Percentiles rank a stretch among this genome's conserved stretches.
Conservation (phyloP, 345 rosid genomes). For the Corchorus capsularis region DNA sequence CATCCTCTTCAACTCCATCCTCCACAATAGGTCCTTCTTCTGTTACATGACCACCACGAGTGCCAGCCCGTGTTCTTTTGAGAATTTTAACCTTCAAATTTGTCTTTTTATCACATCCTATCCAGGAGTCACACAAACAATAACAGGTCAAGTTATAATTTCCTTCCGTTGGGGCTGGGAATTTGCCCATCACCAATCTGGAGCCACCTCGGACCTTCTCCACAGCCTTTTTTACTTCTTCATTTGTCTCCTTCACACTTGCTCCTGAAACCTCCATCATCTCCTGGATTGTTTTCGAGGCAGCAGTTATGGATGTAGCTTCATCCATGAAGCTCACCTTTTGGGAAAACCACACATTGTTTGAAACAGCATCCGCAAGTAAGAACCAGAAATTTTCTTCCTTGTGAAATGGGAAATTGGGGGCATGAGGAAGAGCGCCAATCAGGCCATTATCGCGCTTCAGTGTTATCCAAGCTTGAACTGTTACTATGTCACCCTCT, state of each 20-base stretch:
- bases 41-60: slow-evolving; percentile 54
- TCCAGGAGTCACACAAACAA: slow-evolving; percentile 94
- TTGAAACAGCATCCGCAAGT: slow-evolving; percentile 74
- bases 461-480: slow-evolving; percentile 88
- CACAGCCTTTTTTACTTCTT: slow-evolving; percentile 63
- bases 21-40: slow-evolving; percentile 78
- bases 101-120: slow-evolving; percentile 80
- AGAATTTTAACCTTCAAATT: slow-evolving; percentile 76
- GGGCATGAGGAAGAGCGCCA: slow-evolving; percentile 89
- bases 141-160: slow-evolving; percentile 82
- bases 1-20: slow-evolving; percentile 94
- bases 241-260: slow-evolving; percentile 66
- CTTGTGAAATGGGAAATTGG: slow-evolving; percentile 86
- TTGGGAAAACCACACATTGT: slow-evolving; percentile 90
- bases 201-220: slow-evolving; percentile 88
- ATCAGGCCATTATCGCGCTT: slow-evolving; percentile 76
- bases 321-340: slow-evolving; percentile 96
- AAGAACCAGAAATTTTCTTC: slow-evolving; percentile 95
- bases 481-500: slow-evolving; percentile 86
- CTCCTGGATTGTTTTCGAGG: slow-evolving; percentile 91
- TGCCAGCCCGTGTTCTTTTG: slow-evolving; percentile 85
- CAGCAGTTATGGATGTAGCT: slow-evolving; percentile 69
- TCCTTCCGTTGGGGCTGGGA: slow-evolving; percentile 87
- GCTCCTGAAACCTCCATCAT: slow-evolving; percentile 92
- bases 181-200: slow-evolving; percentile 84